Base-by-base conservation (phyloP, 768 basidiomycete genomes). In the Serendipita sp. region DNA sequence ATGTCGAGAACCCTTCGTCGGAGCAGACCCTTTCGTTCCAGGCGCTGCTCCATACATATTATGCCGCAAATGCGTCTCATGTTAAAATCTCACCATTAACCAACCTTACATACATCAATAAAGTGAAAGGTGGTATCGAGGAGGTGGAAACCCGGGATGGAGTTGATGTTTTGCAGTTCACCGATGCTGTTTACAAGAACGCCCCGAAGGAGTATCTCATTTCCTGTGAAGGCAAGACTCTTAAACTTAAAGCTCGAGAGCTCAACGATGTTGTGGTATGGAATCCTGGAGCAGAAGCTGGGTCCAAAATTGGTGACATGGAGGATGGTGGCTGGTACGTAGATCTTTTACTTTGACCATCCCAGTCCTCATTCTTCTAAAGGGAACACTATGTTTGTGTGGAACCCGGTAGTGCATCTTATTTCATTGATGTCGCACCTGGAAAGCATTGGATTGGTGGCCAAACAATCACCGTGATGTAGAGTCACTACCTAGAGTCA, bases 21-120 rank as follows among this genome's bases (percentile, higher is more conserved):
- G 70, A 76, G 0, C 78, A 81, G 47, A 67, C 71, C 3, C 79
- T 97, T 46, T 83, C 86, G 71, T 98, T 95, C 78, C 96, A 99
- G 73, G 88, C 92, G 1, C 79, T 98, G 51, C 80, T 99, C 64
- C 96, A 99, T 75, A 92, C 83, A 58, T 99, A 99, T 75, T 80
- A 96, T 68, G 81, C 80, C 8, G 82, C 83, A 51, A 83, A 86
- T 51, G 75, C 84, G 15, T 73, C 80, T 66, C 70, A 82, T 2
- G 83, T 83, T n/a, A 73, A 80, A 2, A 78, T 91, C 67, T 77
- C 78, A 5, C 81, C 89, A 4, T 78, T 95, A 38, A 78, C 84
- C 70, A 80, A 84, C 35, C 71, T 85, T 15, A 72, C 66, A 3
- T 97, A 86, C 71, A 83, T 81, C 67, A 93, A 98, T 73, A 99